Evolutionary conservation across 495 filamentous ascomycete genomes (phyloP), one percentile per base, ranked within the genome.

Genomic region (Penicillium goetzii): DNA sequence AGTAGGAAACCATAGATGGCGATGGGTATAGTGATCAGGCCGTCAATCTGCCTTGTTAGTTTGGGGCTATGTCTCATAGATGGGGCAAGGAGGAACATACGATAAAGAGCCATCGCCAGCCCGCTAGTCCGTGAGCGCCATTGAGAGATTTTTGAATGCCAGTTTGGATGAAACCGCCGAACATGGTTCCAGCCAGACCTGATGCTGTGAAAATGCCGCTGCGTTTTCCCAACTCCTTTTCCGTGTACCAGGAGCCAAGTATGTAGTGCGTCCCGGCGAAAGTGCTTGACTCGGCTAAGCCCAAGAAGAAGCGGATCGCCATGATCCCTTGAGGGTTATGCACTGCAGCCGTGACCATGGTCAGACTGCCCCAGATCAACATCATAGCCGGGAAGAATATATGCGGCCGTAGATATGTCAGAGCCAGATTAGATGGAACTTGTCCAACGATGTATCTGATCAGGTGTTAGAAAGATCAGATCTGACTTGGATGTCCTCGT

Each of bases 101-200:
- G 47, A 90, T 82, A 61, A 90, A 91, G 19, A 90, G 66, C 88
- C 88, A 90, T 19, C 86, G 73, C 88, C 88, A 91, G 0, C 86
- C 88, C 0, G 73, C 68, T 0, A 89, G 70, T 0, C 85, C 86
- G 32, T 73, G 63, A 4, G 60, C 65, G 10, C 84, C 83, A 63
- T 89, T 65, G 62, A 89, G 65, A 26, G 76, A 80, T 9, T 72
- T 72, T 65, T 89, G 76, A 57, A 88, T 85, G 2, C 84, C 86
- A 2, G 81, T 83, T 70, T 89, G 86, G 56, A 90, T 82, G 65
- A 88, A 86, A 1, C 79, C 79, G 4, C 72, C 71, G 56, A 82
- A 79, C 78, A 81, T 80, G 5, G 74, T 78, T 10, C 78, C 79
- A 0, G 72, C 74, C 5, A 79, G 60, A 0, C 76, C 76, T 0